phyloP scores from a whole-genome alignment of 495 filamentous ascomycete genomes.

The Pyronema omphalodes region DNA sequence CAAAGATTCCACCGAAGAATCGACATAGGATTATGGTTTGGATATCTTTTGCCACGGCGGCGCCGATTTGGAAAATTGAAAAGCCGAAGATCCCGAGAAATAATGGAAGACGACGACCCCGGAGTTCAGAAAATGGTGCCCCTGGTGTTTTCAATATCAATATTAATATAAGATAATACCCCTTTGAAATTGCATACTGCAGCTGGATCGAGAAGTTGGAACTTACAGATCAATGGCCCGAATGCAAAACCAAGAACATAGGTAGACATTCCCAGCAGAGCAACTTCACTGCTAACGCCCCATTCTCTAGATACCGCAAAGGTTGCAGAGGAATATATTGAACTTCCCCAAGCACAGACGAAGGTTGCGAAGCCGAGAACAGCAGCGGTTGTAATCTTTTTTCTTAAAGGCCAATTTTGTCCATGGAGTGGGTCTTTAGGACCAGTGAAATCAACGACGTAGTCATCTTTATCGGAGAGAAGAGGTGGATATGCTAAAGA shows the following conservation, averaged over 20 bases:
- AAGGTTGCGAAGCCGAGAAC: conserved; percentile 68
- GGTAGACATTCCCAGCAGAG: conserved; percentile 45
- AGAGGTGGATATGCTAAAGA: conserved; percentile 54
- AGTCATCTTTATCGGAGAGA: conserved; percentile 55
- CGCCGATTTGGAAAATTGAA: conserved; percentile 52
- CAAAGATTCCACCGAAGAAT: conserved; percentile 64
- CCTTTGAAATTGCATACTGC: too few species aligned
- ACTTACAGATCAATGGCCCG: conserved; percentile 35
- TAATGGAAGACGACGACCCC: conserved; percentile 54
- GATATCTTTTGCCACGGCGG: conserved; percentile 56
- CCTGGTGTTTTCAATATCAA: neutral
- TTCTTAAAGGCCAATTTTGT: conserved; percentile 61
- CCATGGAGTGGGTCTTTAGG: conserved; percentile 63
- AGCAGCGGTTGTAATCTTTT: conserved; percentile 53
- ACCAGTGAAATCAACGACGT: conserved; percentile 75
- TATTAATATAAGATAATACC: too few species aligned
- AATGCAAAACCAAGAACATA: conserved; percentile 57
- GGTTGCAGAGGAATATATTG: conserved; percentile 50
- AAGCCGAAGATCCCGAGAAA: conserved; percentile 62
- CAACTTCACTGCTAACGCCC: conserved; percentile 39
- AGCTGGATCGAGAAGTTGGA: too few species aligned
- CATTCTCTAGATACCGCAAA: conserved; percentile 33
- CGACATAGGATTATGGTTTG: conserved; percentile 70
- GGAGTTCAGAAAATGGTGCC: conserved; percentile 61
- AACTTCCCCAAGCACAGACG: conserved; percentile 51